A percentile compares a stretch with the other conserved stretches of the same genome.
These are phyloP conservation scores for Plasmodium fragile DNA, from an alignment of 169 alveolate genomes.

Conservation along the genomic window DNA sequence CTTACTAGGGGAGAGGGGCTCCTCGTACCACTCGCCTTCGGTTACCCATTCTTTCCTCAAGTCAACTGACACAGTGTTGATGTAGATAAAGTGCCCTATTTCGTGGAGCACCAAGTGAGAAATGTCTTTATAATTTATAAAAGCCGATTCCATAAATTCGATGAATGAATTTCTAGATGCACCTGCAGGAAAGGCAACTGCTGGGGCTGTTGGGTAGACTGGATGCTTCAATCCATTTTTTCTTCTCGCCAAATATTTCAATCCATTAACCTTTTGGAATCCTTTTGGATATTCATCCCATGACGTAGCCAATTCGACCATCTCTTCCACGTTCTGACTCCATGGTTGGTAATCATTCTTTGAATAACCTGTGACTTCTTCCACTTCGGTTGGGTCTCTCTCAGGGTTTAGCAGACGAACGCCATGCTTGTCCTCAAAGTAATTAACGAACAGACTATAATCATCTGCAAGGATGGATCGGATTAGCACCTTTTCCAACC, in stretches of 20 bases:
- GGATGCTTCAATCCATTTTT: conserved; percentile 85
- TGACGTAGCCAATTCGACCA: conserved; percentile 84
- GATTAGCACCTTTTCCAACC: conserved; percentile 83
- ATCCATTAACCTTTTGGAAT: conserved; percentile 84
- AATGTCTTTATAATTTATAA: conserved; percentile 81
- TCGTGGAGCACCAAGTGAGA: conserved; percentile 83
- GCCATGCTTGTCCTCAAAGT: conserved; percentile 81
- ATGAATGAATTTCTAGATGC: conserved; percentile 78
- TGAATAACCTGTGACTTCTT: conserved; percentile 77
- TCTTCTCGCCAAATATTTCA: conserved; percentile 81
- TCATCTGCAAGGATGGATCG: conserved; percentile 80
- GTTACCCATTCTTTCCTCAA: conserved; percentile 74
- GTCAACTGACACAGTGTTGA: conserved; percentile 76
- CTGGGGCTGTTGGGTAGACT: conserved; percentile 87
- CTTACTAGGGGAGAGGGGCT: conserved; percentile 82
- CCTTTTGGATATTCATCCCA: conserved; percentile 88
- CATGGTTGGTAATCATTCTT: conserved; percentile 83
- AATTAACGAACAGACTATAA: conserved; percentile 46
- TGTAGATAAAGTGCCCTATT: conserved; percentile 82
- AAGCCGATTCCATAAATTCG: conserved; percentile 88
- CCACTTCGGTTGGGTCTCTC: neutral
- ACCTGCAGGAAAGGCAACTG: conserved; percentile 88
- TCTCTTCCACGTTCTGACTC: conserved; percentile 85
- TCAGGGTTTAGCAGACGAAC: conserved; percentile 82
- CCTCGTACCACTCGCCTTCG: conserved; percentile 83